Conservation (phyloP, 768 basidiomycete genomes). For the Phaeolepiota aurea region DNA sequence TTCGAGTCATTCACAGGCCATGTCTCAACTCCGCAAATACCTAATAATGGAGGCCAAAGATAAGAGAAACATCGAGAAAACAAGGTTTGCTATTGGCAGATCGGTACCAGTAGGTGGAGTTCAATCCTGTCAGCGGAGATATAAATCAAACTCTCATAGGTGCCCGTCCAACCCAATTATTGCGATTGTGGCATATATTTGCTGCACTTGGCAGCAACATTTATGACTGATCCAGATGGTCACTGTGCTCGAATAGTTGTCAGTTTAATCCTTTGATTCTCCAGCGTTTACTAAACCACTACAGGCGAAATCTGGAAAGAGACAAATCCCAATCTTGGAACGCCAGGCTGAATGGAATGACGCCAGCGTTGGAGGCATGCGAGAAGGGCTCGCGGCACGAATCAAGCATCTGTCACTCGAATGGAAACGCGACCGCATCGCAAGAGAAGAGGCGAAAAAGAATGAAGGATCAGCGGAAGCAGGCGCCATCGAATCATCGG, state of each 20-base stretch:
- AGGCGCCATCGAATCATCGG: conserved; percentile 23
- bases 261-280: conserved; percentile 7
- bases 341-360: conserved; percentile 47
- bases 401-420: conserved; percentile 42
- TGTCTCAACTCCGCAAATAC: conserved; percentile 55
- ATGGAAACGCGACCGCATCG: conserved; percentile 40
- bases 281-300: too few species aligned
- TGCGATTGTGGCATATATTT: conserved; percentile 93
- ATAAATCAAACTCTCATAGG: conserved; percentile 33
- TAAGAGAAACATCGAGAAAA: conserved; percentile 40
- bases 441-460: conserved; percentile 28
- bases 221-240: conserved; percentile 54
- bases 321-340: conserved; percentile 22
- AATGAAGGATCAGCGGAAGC: conserved; percentile 17
- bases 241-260: conserved; percentile 46
- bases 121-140: not conserved
- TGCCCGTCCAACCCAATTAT: conserved; percentile 82
- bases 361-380: conserved; percentile 32
- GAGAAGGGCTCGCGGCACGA: conserved; percentile 32
- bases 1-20: conserved; percentile 55
- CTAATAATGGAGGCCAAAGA: conserved; percentile 71
- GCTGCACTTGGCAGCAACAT: conserved; percentile 75
- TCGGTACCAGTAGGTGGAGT: conserved; percentile 38
- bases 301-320: conserved; percentile 15
- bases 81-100: conserved; percentile 34